Conservation (phyloP, 345 rosid species). For the Psidium guajava region DNA sequence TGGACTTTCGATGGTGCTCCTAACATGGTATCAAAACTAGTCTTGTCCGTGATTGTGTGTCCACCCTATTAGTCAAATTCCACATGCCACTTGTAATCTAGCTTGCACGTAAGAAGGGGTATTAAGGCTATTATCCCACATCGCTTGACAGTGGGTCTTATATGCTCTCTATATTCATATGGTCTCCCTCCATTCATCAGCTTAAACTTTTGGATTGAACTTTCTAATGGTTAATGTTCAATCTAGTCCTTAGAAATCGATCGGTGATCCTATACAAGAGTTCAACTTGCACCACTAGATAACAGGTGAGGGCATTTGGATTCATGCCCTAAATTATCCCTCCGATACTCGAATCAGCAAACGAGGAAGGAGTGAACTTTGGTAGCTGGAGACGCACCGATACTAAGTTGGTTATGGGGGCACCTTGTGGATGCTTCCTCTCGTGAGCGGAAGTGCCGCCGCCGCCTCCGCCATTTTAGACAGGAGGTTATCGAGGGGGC, state of each 20-base stretch:
- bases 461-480: background rate
- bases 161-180: too few relatives aligned
- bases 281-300: background rate
- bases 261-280: background rate
- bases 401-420: background rate
- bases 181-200: too few relatives aligned
- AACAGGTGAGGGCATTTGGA: background rate
- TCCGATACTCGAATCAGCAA: background rate
- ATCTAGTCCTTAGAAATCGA: background rate
- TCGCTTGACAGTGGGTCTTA: background rate
- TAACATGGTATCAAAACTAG: too few relatives aligned
- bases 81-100: background rate
- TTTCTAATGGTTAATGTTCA: background rate
- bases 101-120: background rate
- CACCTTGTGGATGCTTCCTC: background rate
- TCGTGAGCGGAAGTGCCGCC: background rate
- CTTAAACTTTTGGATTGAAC: too few relatives aligned
- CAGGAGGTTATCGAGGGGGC: background rate
- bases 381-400: background rate
- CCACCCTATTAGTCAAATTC: background rate
- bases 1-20: too few relatives aligned
- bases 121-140: background rate
- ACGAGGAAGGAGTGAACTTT: background rate
- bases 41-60: background rate
- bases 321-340: background rate